Evolutionary conservation across 2,329 filamentous ascomycete species (phyloP).

Genomic region (Talaromyces sp.): DNA sequence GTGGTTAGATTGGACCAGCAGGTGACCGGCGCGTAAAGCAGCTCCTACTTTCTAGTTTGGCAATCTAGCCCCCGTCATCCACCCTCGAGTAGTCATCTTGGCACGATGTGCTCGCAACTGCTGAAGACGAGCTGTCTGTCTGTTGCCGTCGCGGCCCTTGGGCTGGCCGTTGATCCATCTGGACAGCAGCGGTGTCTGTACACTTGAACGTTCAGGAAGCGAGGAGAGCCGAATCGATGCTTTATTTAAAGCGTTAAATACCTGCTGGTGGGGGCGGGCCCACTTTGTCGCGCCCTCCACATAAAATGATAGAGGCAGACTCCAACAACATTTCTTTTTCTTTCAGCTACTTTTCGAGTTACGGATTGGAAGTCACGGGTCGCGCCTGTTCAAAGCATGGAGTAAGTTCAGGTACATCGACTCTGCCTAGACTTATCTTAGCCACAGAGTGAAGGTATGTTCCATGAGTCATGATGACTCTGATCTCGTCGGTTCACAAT

Average conservation of each 20-base stretch:
- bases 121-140: constrained; percentile 4
- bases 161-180: constrained; percentile 16
- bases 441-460: not conserved
- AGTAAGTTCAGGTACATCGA: not conserved
- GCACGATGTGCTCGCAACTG: constrained; percentile 6
- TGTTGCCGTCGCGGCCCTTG: constrained; percentile 19
- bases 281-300: not conserved
- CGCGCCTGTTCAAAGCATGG: too few relatives aligned
- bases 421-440: not conserved
- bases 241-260: too few relatives aligned
- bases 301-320: not conserved
- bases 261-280: too few relatives aligned
- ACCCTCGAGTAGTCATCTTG: constrained; percentile 17
- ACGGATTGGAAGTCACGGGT: not conserved
- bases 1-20: constrained; percentile 2
- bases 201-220: not conserved
- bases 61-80: constrained; percentile 18
- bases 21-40: constrained; percentile 20
- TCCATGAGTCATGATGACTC: constrained; percentile 10
- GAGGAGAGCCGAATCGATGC: not conserved
- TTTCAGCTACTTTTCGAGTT: not conserved
- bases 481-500: not conserved
- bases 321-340: not conserved
- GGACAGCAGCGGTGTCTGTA: not conserved
- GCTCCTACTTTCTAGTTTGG: constrained; percentile 17